Base-by-base conservation (phyloP, 2,329 filamentous ascomycete species). In the Aquanectria penicillioides region DNA sequence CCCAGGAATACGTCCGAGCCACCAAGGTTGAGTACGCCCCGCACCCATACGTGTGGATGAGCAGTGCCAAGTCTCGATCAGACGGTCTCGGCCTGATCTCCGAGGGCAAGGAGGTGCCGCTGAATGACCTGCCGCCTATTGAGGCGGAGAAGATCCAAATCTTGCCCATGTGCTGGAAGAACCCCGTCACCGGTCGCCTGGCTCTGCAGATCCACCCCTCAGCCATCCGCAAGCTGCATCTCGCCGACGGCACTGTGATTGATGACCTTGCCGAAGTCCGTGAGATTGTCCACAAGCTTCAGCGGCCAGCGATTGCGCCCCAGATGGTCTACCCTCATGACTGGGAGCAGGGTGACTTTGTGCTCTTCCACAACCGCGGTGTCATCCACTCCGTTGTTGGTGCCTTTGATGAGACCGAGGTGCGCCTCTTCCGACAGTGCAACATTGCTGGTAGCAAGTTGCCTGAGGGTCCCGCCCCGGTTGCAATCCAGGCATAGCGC, bases 11-110 rank as follows among this genome's bases (percentile, higher is more conserved):
- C 65, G 90, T 82, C 2, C 83, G 87, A 47, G 85, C 81, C 5
- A 89, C 89, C 17, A 85, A 81, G 57, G 83, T 92, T 40, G 89
- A 93, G 75, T 94, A 94, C 70, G 90, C 90, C 0, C 83, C 91
- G 3, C 91, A 94, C 67, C 91, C 91, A 5, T 94, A 94, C 74
- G 86, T 94, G 61, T 94, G 91, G 91, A 94, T 94, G 89, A 87
- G 83, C 57, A 73, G 80, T 20, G 89, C 90, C 40, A 86, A 85
- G 67, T 88, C 89, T 33, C 85, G 85, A 13, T 79, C 89, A 6
- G 86, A 87, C 47, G 91, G 91, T 0, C 83, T 94, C 0, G 91
- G 91, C n/a, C 76, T 94, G 55, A 78, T 89, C 22, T 89, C 87
- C 0, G 86, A 92, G 57, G 83, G 80, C 41, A 81, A 82, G 28